Evolutionary conservation across 257 asterid genomes (phyloP).

Genomic region (Agastache rugosa): DNA sequence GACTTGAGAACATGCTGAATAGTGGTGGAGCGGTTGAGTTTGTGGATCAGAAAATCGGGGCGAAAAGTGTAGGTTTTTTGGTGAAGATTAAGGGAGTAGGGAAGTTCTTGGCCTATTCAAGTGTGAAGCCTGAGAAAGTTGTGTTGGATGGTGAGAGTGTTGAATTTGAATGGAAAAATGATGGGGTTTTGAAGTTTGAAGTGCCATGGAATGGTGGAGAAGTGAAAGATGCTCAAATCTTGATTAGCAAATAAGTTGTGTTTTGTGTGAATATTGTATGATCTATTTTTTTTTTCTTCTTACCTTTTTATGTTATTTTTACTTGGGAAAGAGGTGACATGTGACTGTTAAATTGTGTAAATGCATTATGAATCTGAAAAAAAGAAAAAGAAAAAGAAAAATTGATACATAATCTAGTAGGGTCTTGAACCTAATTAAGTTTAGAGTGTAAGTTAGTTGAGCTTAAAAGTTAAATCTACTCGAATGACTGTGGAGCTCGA

Average conservation of each 20-base stretch:
- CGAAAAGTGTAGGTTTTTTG: not conserved
- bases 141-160: slow-evolving; percentile 34
- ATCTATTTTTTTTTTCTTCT: not conserved
- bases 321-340: not conserved
- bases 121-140: slow-evolving; percentile 38
- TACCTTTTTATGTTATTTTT: not conserved
- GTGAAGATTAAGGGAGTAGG: slow-evolving; percentile 48
- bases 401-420: no score
- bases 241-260: slow-evolving; percentile 30
- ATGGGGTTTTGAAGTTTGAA: slow-evolving; percentile 46
- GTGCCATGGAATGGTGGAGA: slow-evolving; percentile 48
- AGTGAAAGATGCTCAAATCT: slow-evolving; percentile 30
- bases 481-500: no score
- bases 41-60: slow-evolving; percentile 28
- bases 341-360: slow-evolving; percentile 4
- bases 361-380: not conserved
- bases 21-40: slow-evolving; percentile 46
- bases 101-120: slow-evolving; percentile 52
- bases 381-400: no score
- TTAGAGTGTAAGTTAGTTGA: no score
- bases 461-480: no score
- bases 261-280: not conserved
- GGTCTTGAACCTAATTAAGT: no score
- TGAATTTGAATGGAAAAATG: slow-evolving; percentile 44
- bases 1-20: slow-evolving; percentile 51